Evolutionary conservation across 1,284 basidiomycete species (phyloP).

Genomic region (Tylopilus orsonianus): DNA sequence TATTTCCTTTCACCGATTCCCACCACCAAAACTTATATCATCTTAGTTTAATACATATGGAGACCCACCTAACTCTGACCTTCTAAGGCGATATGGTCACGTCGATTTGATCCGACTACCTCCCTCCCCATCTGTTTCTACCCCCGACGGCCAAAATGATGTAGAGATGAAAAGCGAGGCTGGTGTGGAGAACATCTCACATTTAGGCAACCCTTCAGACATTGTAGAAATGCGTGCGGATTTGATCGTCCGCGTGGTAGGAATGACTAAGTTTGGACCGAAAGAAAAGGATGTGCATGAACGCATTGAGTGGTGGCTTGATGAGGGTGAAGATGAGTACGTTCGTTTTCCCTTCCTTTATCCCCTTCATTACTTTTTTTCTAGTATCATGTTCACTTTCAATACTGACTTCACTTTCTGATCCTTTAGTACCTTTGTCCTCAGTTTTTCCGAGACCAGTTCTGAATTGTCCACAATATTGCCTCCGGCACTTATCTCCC

Average conservation of each 20-base stretch:
- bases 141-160: constrained; percentile 39
- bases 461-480: constrained; percentile 46
- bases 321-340: constrained; percentile 88
- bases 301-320: constrained; percentile 89
- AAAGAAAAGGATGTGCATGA: constrained; percentile 36
- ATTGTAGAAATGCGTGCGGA: constrained; percentile 85
- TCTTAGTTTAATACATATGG: constrained; percentile 93
- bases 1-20: neutral
- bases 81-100: constrained; percentile 92
- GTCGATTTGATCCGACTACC: constrained; percentile 74
- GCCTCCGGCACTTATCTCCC: constrained; percentile 63
- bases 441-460: constrained; percentile 10
- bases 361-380: neutral
- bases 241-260: constrained; percentile 59
- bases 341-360: constrained; percentile 35
- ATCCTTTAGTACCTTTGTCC: constrained; percentile 19
- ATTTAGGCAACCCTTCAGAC: constrained; percentile 76
- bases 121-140: neutral
- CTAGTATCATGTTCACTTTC: neutral
- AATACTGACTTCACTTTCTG: constrained; percentile 6
- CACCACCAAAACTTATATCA: neutral
- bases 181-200: neutral
- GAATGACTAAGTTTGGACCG: constrained; percentile 18
- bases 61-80: constrained; percentile 92
- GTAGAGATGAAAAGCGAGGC: constrained; percentile 12